Conservation (phyloP, 1,284 basidiomycete species). For the Ceratobasidium theobromae region DNA sequence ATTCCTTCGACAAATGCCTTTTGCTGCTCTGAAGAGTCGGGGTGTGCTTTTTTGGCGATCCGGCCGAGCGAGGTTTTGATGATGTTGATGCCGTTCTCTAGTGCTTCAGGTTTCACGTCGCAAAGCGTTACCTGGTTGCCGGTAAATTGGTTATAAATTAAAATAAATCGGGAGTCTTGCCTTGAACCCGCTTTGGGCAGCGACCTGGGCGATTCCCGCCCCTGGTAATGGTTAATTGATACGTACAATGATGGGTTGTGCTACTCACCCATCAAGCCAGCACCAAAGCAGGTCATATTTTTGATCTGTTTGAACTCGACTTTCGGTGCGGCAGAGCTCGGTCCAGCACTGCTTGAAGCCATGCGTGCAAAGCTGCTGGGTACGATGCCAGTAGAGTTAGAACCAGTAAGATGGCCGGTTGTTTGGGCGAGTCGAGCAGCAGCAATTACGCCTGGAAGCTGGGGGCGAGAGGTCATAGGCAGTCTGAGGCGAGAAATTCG, state of each 20-base stretch:
- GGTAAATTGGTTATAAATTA: background rate
- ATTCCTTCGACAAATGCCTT: conserved; percentile 44
- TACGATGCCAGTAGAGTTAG: background rate
- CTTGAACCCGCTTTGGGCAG: conserved; percentile 49
- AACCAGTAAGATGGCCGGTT: conserved; percentile 9
- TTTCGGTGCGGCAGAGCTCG: background rate
- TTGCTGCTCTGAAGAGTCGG: conserved; percentile 47
- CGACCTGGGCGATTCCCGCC: conserved; percentile 52
- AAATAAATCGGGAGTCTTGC: conserved; percentile 37
- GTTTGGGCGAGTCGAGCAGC: conserved; percentile 27
- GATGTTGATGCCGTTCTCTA: conserved; percentile 52
- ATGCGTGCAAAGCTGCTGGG: background rate
- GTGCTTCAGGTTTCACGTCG: conserved; percentile 45
- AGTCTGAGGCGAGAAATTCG: conserved; percentile 13
- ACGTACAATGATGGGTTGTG: background rate
- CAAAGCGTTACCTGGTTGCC: conserved; percentile 44
- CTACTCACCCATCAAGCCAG: conserved; percentile 49
- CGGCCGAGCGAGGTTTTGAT: conserved; percentile 54
- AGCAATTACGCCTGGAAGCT: conserved; percentile 1
- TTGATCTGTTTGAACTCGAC: conserved; percentile 33
- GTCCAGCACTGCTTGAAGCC: background rate
- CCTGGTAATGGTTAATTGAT: conserved; percentile 32
- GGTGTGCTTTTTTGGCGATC: conserved; percentile 52
- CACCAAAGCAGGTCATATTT: conserved; percentile 48
- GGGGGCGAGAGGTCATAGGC: conserved; percentile 18